Base-by-base conservation (phyloP, 1,284 basidiomycete species). In the Puccinia coronata region DNA sequence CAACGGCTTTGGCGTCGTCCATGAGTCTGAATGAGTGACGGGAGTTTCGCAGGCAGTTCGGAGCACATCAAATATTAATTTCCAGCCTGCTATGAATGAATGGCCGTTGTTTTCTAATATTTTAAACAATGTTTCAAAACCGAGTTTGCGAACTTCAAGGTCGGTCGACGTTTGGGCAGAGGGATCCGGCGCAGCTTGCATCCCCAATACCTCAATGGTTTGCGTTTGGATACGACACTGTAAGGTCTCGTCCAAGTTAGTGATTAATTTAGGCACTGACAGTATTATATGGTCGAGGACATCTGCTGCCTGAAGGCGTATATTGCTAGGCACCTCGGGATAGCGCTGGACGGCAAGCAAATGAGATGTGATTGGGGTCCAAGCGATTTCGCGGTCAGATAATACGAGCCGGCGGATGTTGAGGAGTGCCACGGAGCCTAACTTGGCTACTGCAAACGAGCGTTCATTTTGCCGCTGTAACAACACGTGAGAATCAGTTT, bases 101-200 rank as follows among this genome's bases (percentile, higher is more conserved):
- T 98, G 95, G 0, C 94, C 96, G 0, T 93, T 93, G 0, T 92
- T 91, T 86, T 98, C 94, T 23, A 99, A 88, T 75, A 97, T 93
- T 83, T 92, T 91, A 84, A 95, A 93, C 25, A 99, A 87, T 0
- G 93, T 94, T 84, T 96, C 93, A 76, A 96, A 88, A 0, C 94
- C 95, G 88, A 94, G 92, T 39, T 91, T 89, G 18, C 95, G 90
- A 61, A 99, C 88, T 84, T 98, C 96, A 79, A 89, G 86, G 12
- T 86, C 84, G 82, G 85, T 76, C 78, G 83, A 11, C 53, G 84
- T 77, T 63, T 85, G 83, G 83, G 83, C 85, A 34, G 59, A 87
- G 84, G 61, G 91, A 88, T 84, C 81, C 0, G 91, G 89, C 3
- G 92, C 89, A 47, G 96, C 91, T 84, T 97, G 95, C 80, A 90